phyloP scores from a whole-genome alignment of 1,139 yeast genomes.

The Maudiozyma humilis region DNA sequence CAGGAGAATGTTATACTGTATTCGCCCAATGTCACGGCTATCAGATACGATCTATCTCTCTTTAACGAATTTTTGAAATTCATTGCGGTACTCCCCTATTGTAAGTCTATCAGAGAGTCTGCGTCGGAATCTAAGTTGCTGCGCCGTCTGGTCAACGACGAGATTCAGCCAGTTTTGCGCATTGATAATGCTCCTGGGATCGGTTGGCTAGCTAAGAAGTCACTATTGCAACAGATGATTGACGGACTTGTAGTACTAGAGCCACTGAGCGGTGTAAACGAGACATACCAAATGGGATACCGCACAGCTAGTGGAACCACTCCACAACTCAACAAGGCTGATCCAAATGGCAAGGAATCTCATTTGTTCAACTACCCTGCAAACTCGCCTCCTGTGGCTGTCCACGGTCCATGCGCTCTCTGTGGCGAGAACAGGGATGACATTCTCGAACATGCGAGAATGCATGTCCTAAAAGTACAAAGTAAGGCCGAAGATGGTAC shows the following conservation, averaged over 20 bases:
- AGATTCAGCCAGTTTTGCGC: constrained; percentile 63
- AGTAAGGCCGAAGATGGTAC: constrained; percentile 24
- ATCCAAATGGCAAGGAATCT: constrained; percentile 17
- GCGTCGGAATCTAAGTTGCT: constrained; percentile 49
- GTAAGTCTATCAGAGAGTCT: constrained; percentile 32
- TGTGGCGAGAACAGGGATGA: constrained; percentile 74
- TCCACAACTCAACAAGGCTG: constrained; percentile 7
- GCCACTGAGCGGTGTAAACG: constrained; percentile 81
- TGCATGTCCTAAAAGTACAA: constrained; percentile 52
- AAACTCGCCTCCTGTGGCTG: constrained; percentile 61
- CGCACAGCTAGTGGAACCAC: constrained; percentile 3
- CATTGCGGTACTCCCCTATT: constrained; percentile 28
- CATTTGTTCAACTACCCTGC: constrained; percentile 36
- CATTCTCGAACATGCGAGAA: constrained; percentile 65
- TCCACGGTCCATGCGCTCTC: constrained; percentile 63
- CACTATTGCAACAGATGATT: constrained; percentile 56
- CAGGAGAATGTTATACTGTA: constrained; percentile 27
- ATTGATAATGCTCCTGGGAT: constrained; percentile 55
- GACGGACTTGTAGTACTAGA: constrained; percentile 81
- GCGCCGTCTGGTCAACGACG: constrained; percentile 61
- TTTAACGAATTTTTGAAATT: constrained; percentile 34
- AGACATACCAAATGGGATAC: constrained; percentile 31
- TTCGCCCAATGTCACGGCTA: constrained; percentile 49
- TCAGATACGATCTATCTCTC: constrained; percentile 49
- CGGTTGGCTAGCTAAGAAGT: constrained; percentile 50